Conservation (phyloP, 2,329 filamentous ascomycete genomes). For the Aspergillus sp. region DNA sequence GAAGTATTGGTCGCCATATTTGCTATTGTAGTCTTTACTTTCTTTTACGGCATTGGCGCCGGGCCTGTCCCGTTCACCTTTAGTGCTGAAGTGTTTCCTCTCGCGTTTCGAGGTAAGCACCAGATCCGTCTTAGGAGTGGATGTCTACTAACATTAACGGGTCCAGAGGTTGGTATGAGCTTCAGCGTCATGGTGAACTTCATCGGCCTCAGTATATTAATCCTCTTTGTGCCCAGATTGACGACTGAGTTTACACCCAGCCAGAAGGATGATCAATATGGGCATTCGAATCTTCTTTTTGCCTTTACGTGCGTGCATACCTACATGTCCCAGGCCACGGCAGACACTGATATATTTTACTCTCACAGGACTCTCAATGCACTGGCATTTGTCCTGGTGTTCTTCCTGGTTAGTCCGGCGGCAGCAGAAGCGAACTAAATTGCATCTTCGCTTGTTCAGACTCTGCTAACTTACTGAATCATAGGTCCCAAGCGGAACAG, state of each 20-base stretch:
- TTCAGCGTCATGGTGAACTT: conserved; percentile 28
- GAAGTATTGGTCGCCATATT: conserved; percentile 24
- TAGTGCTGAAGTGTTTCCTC: conserved; percentile 24
- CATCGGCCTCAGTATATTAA: conserved; percentile 18
- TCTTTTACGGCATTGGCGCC: conserved; percentile 49
- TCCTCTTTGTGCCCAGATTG: conserved; percentile 21
- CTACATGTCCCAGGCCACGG: no score
- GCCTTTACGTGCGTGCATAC: neutral
- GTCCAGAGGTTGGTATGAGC: conserved; percentile 25
- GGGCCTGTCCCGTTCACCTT: conserved; percentile 26
- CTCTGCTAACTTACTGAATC: neutral
- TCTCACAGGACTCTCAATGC: no score
- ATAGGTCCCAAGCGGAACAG: neutral
- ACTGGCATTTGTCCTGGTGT: neutral
- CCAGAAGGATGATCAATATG: neutral
- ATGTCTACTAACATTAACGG: neutral
- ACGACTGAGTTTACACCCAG: neutral
- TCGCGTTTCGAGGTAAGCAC: conserved; percentile 20
- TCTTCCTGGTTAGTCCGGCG: neutral
- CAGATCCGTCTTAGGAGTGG: neutral
- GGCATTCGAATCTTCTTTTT: neutral
- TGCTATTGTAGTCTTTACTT: conserved; percentile 33
- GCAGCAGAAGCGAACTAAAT: neutral
- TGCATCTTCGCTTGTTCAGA: neutral
- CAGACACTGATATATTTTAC: no score